Base-by-base conservation (phyloP, 2,329 filamentous ascomycete species). In the Claviceps sorghi region DNA sequence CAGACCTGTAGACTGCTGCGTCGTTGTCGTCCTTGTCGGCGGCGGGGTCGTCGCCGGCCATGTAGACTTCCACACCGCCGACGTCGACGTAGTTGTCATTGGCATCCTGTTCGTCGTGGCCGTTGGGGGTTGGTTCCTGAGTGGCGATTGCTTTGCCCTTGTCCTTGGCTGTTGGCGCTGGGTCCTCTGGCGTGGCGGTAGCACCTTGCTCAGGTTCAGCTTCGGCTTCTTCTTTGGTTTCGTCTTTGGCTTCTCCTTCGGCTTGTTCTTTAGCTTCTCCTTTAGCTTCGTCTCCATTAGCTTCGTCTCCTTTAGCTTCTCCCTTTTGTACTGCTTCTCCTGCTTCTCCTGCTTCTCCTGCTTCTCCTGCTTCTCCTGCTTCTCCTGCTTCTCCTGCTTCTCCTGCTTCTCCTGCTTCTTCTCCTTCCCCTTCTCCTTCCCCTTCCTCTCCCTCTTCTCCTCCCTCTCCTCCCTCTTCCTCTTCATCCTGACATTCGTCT, bases 41-140 rank as follows among this genome's bases (percentile, higher is more conserved):
- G 21, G 41, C 11, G 41, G n/a, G 41, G 8, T 89, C 86, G 49
- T 90, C 86, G 50, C 84, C 87, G 0, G 88, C 90, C 89, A 96
- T 95, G 75, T 95, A 96, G 54, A 95, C 86, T 62, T 90, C 85
- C 64, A 88, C 85, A 34, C 86, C 86, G 52, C 86, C 86, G 1
- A 86, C 80, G 50, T 84, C 79, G 21, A 73, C 71, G 36, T 65
- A 63, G 50, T 70, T 69, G 32, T n/a, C n/a, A n/a, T 68, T 62
- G 4, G 65, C 61, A n/a, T 62, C 59, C 29, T 40, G 29, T 17
- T 40, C 30, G 19, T 22, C 11, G 21, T n/a, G 22, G 9, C 65
- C 59, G 8, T 60, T 58, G n/a, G 56, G 55, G 7, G 57, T 60
- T 52, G 67, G 65, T 30, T 51, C 54, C 53, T 67, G 64, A 2